Evolutionary conservation across 2,329 filamentous ascomycete genomes (phyloP).

Genomic region (Aquanectria penicillioides): DNA sequence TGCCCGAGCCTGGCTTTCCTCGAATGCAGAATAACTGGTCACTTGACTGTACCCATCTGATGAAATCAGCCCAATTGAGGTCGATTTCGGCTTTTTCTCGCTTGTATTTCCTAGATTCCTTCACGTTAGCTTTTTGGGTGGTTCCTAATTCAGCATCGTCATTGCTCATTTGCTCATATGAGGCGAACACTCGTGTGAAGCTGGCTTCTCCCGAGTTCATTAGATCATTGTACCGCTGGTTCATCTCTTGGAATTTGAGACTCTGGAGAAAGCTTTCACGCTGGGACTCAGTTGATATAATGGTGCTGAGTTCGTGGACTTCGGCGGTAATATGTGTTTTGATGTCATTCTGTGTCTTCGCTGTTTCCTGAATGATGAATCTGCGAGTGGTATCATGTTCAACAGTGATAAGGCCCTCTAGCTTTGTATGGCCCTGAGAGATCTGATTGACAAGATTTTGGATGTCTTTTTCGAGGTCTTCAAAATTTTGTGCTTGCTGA

Average conservation of each 20-base stretch:
- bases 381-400: not conserved
- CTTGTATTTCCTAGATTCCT: not conserved
- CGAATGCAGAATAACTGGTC: not conserved
- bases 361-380: not conserved
- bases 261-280: not conserved
- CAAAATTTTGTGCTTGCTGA: not conserved
- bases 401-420: not conserved
- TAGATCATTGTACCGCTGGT: slow-evolving; percentile 1
- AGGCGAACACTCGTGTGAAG: slow-evolving; percentile 5
- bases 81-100: not conserved
- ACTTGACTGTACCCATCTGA: slow-evolving; percentile 16
- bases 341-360: not conserved
- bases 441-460: not conserved
- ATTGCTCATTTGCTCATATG: not conserved
- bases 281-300: not conserved
- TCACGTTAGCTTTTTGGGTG: too few species aligned
- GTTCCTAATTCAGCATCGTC: not conserved
- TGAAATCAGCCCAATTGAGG: not conserved
- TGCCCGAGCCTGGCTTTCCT: slow-evolving; percentile 29
- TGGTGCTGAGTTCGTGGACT: not conserved
- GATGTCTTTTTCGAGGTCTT: not conserved
- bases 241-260: slow-evolving; percentile 15
- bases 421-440: not conserved
- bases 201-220: not conserved
- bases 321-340: not conserved